These are phyloP conservation scores for Colletotrichum neosansevieriae DNA, from an alignment of 2,329 filamentous ascomycete species.

Conservation along the genomic window DNA sequence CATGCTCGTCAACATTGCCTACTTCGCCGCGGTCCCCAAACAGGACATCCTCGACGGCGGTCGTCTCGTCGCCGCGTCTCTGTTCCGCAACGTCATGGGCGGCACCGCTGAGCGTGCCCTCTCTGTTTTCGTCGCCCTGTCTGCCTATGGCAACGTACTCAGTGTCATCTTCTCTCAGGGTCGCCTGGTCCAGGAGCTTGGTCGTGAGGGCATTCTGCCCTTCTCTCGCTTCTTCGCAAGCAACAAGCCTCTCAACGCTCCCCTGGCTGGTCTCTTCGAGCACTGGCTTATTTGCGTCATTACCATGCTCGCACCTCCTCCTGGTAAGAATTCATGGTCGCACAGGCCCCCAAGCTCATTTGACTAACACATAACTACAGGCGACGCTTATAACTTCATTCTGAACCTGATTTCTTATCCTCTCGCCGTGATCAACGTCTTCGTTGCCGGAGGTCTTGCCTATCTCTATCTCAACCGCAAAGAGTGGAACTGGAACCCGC, in stretches of 20 bases:
- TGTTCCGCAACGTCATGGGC: conserved; percentile 70
- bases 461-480: conserved; percentile 64
- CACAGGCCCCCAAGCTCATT: no score
- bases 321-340: conserved; percentile 73
- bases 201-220: conserved; percentile 74
- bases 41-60: conserved; percentile 64
- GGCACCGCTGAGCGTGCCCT: conserved; percentile 67
- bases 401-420: conserved; percentile 73
- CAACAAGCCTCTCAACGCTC: conserved; percentile 73
- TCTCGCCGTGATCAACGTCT: conserved; percentile 68
- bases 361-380: conserved; percentile 23
- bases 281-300: conserved; percentile 74
- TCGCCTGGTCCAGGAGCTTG: conserved; percentile 74
- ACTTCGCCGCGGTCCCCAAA: conserved; percentile 70
- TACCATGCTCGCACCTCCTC: conserved; percentile 75
- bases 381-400: conserved; percentile 32
- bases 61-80: conserved; percentile 64
- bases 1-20: conserved; percentile 75
- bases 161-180: conserved; percentile 77
- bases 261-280: conserved; percentile 70
- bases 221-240: conserved; percentile 73
- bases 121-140: conserved; percentile 75
- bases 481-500: conserved; percentile 64
- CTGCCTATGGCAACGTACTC: conserved; percentile 76
- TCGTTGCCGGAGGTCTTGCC: conserved; percentile 65